These are phyloP conservation scores for Mortierella sp. DNA, from an alignment of 371 early-diverging fungal species.

Conservation along the genomic window DNA sequence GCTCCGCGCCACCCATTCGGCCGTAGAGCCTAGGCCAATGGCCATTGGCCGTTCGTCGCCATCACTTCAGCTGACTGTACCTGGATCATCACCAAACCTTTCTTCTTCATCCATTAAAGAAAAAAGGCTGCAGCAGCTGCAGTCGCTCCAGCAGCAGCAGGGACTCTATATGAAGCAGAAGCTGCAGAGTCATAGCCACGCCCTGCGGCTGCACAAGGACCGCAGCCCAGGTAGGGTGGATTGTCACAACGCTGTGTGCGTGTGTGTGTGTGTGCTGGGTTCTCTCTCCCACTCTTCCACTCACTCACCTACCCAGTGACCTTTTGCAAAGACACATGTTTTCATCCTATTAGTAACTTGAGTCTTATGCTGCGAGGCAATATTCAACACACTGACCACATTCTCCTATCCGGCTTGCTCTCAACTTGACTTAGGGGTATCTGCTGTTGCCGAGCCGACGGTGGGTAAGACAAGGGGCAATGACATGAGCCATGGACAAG, in stretches of 20 bases:
- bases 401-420: background rate
- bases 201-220: conserved; percentile 11
- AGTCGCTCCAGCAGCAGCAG: conserved; percentile 13
- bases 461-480: background rate
- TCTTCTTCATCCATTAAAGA: conserved; percentile 29
- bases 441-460: background rate
- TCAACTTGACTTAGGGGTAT: background rate
- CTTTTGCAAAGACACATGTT: background rate
- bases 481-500: background rate
- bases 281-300: conserved; percentile 4
- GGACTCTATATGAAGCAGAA: conserved; percentile 10
- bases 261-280: conserved; percentile 18
- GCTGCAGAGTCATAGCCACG: conserved; percentile 9
- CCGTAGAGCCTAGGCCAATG: conserved; percentile 6
- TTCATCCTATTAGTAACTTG: background rate
- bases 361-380: background rate
- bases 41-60: conserved; percentile 18
- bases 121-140: conserved; percentile 31
- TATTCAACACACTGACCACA: conserved; percentile 3
- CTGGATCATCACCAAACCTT: conserved; percentile 11
- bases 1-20: conserved; percentile 1
- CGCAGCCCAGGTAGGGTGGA: background rate
- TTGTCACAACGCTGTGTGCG: too few relatives aligned
- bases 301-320: background rate
- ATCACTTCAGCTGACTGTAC: conserved; percentile 11